These are phyloP conservation scores for Auricularia heimuer DNA, from an alignment of 768 basidiomycete genomes.

Conservation along the genomic window DNA sequence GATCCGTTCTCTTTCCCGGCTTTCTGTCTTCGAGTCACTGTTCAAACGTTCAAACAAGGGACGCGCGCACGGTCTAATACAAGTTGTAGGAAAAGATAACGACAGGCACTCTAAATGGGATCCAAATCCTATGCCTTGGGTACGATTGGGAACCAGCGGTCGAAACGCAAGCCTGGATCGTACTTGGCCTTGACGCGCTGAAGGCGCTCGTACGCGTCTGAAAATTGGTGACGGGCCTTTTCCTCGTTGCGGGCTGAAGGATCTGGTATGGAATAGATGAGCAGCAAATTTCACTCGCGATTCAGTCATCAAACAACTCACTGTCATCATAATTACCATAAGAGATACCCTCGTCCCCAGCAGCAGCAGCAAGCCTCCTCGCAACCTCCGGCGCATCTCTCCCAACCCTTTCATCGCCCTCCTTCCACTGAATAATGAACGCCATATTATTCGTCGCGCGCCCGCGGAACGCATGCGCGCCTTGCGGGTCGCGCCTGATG, in stretches of 20 bases:
- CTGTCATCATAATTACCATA: slow-evolving; percentile 40
- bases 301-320: no score
- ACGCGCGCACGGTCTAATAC: no score
- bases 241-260: not conserved
- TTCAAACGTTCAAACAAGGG: no score
- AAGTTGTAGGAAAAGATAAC: no score
- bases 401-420: slow-evolving; percentile 18
- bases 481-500: slow-evolving; percentile 12
- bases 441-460: slow-evolving; percentile 29
- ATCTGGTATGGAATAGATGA: no score
- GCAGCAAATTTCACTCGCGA: no score
- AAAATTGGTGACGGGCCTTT: slow-evolving; percentile 15
- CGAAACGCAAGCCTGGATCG: slow-evolving; percentile 26
- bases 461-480: slow-evolving; percentile 31
- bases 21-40: no score
- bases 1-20: no score
- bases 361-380: slow-evolving; percentile 21
- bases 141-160: slow-evolving; percentile 21
- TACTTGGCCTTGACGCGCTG: slow-evolving; percentile 28
- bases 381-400: slow-evolving; percentile 22
- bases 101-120: no score
- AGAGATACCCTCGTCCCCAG: slow-evolving; percentile 23
- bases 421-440: slow-evolving; percentile 28
- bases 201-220: slow-evolving; percentile 28
- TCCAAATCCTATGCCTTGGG: no score